phyloP scores from a whole-genome alignment of 176 grass and related monocot genomes.

The Guadua angustifolia region DNA sequence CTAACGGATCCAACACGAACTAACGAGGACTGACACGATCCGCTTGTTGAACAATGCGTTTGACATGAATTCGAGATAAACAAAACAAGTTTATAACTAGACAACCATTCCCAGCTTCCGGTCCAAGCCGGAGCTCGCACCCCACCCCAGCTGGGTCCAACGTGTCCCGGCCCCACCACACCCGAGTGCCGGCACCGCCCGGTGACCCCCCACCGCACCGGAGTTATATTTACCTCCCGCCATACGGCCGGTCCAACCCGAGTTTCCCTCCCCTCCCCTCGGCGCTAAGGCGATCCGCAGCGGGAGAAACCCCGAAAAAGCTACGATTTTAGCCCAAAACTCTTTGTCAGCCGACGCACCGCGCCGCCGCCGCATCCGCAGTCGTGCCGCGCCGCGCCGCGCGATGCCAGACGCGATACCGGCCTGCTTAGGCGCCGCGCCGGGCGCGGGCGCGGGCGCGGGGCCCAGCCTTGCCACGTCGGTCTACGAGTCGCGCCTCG shows the following conservation, averaged over 20 bases:
- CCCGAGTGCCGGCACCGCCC: slow-evolving; percentile 13
- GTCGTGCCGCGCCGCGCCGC: background rate
- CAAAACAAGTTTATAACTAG: too few species aligned
- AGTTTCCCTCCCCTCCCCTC: background rate
- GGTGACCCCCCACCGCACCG: slow-evolving; percentile 20
- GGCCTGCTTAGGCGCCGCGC: slow-evolving; percentile 49
- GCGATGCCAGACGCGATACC: slow-evolving; percentile 64
- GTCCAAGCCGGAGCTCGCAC: too few species aligned
- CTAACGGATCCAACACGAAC: slow-evolving; percentile 3
- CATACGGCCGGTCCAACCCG: background rate
- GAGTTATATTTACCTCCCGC: slow-evolving; percentile 44
- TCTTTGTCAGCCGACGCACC: background rate
- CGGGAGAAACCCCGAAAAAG: background rate
- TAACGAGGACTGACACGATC: background rate
- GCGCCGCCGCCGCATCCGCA: background rate
- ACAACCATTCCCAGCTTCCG: too few species aligned
- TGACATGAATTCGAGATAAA: background rate
- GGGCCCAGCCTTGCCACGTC: slow-evolving; percentile 70
- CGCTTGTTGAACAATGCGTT: slow-evolving; percentile 7
- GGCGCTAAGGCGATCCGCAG: background rate
- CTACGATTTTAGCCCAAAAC: background rate
- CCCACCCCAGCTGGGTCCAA: slow-evolving; percentile 1
- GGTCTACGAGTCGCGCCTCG: slow-evolving; percentile 83
- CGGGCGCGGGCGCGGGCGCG: background rate
- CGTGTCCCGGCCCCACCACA: background rate